A percentile compares a stretch with the other conserved stretches of the same genome.
Conservation (phyloP, 192 early-diverging fungal genomes). For the Phlyctochytrium arcticum region DNA sequence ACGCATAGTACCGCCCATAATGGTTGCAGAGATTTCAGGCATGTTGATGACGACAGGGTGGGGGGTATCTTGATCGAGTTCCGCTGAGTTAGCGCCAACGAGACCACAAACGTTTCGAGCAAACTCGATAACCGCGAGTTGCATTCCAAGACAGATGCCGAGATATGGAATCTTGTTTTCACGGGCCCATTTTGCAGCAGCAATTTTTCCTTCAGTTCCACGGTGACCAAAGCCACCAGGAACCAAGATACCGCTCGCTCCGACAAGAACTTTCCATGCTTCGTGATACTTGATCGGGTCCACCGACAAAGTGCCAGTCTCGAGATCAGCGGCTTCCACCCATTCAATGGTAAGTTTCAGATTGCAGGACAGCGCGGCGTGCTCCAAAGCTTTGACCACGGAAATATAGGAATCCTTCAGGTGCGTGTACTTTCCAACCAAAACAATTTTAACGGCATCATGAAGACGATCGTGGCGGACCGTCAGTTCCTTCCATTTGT, state of each 20-base stretch:
- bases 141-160: slow-evolving; percentile 96
- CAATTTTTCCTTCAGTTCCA: slow-evolving; percentile 94
- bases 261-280: slow-evolving; percentile 87
- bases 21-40: slow-evolving; percentile 92
- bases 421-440: slow-evolving; percentile 97
- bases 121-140: slow-evolving; percentile 97
- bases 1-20: slow-evolving; percentile 97
- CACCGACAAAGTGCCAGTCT: slow-evolving; percentile 61
- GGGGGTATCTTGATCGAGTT: slow-evolving; percentile 67
- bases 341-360: slow-evolving; percentile 76
- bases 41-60: slow-evolving; percentile 89
- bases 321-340: slow-evolving; percentile 94
- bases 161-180: slow-evolving; percentile 97
- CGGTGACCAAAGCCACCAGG: slow-evolving; percentile 97
- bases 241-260: slow-evolving; percentile 87
- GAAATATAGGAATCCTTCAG: slow-evolving; percentile 97
- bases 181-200: slow-evolving; percentile 94
- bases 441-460: slow-evolving; percentile 79
- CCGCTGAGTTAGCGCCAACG: slow-evolving; percentile 75
- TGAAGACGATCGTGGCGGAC: slow-evolving; percentile 68
- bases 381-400: slow-evolving; percentile 93
- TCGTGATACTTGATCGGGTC: slow-evolving; percentile 95
- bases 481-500: slow-evolving; percentile 84
- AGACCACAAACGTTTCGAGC: slow-evolving; percentile 88
- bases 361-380: slow-evolving; percentile 81